These are phyloP conservation scores for Crithidia brevicula DNA, from an alignment of 208 protist genomes.

Conservation along the genomic window DNA sequence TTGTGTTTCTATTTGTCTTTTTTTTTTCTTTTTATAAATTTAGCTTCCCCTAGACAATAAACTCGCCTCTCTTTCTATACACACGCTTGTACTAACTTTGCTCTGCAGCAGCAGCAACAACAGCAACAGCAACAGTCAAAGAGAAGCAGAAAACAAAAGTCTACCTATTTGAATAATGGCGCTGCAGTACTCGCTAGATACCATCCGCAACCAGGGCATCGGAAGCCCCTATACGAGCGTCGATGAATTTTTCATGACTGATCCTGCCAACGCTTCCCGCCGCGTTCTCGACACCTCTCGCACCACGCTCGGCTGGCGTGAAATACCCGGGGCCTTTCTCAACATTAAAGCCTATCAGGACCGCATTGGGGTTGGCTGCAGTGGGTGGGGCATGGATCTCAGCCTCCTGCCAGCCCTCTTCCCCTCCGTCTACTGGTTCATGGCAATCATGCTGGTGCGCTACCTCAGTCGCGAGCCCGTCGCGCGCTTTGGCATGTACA, in stretches of 20 bases:
- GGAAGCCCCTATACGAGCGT: slow-evolving; percentile 30
- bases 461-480: slow-evolving; percentile 43
- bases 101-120: background rate
- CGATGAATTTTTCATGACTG: slow-evolving; percentile 23
- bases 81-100: too few species aligned
- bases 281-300: slow-evolving; percentile 20
- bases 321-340: slow-evolving; percentile 27
- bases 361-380: slow-evolving; percentile 24
- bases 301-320: slow-evolving; percentile 27
- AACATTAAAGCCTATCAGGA: slow-evolving; percentile 39
- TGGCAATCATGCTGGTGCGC: slow-evolving; percentile 60
- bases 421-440: slow-evolving; percentile 48
- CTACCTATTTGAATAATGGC: slow-evolving; percentile 12
- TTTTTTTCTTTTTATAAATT: too few species aligned
- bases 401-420: slow-evolving; percentile 29
- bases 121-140: background rate
- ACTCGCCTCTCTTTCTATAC: too few species aligned
- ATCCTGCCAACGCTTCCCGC: slow-evolving; percentile 21
- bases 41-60: too few species aligned
- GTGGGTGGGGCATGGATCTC: slow-evolving; percentile 51
- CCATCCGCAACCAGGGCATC: slow-evolving; percentile 27
- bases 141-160: background rate
- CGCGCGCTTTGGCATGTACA: slow-evolving; percentile 56
- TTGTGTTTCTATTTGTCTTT: background rate
- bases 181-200: slow-evolving; percentile 17